phyloP scores from a whole-genome alignment of 108 stramenopile species.

The Asterionellopsis glacialis region DNA sequence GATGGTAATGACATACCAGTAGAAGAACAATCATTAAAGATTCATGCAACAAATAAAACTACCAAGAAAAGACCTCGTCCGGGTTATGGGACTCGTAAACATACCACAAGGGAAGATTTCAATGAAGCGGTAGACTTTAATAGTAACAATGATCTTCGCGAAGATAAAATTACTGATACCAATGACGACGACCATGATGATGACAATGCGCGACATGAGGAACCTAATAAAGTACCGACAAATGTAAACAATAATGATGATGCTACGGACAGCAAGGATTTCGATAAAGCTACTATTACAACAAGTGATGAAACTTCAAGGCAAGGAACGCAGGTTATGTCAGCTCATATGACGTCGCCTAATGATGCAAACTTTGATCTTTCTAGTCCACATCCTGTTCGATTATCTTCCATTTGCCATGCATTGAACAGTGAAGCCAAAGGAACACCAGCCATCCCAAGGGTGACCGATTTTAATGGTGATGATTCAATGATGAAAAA shows the following conservation, averaged over 20 bases:
- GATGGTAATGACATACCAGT: neutral
- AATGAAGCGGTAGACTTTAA: neutral
- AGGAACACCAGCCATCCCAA: neutral
- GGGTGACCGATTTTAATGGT: too few species aligned
- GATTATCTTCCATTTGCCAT: neutral
- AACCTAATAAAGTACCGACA: too few species aligned
- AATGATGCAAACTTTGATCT: too few species aligned
- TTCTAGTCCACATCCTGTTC: too few species aligned
- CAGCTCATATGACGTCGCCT: too few species aligned
- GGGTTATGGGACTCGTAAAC: too few species aligned
- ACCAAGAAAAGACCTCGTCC: too few species aligned
- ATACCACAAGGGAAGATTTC: too few species aligned
- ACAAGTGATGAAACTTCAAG: too few species aligned
- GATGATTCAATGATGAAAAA: too few species aligned
- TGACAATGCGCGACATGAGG: neutral
- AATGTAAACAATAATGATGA: neutral
- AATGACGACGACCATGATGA: neutral
- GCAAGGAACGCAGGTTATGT: too few species aligned
- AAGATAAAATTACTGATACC: neutral
- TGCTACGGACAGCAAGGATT: neutral
- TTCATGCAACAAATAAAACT: neutral
- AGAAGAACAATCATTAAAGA: neutral
- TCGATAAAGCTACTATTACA: too few species aligned
- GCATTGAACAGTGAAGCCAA: neutral
- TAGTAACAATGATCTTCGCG: neutral